These are phyloP conservation scores for Stromatinia cepivora DNA, from an alignment of 2,329 filamentous ascomycete genomes.

Conservation along the genomic window DNA sequence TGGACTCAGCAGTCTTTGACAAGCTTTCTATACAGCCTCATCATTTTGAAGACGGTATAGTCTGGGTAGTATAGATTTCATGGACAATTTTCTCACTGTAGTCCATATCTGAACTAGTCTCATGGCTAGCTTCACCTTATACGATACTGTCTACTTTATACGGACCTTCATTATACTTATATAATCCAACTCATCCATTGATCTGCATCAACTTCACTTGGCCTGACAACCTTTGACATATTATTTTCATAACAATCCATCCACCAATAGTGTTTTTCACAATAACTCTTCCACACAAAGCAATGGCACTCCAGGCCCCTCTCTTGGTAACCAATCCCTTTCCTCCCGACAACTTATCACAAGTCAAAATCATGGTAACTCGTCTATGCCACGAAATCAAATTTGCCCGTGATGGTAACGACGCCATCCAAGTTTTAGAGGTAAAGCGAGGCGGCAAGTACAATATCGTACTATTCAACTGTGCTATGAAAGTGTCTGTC, in stretches of 20 bases:
- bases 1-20: background rate
- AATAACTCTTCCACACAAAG: background rate
- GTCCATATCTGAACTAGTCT: background rate
- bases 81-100: no score
- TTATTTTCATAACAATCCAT: background rate
- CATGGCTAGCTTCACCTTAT: background rate
- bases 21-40: background rate
- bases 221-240: background rate
- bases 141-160: background rate
- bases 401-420: background rate
- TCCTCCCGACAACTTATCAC: background rate
- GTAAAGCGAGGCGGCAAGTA: background rate
- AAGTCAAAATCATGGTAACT: background rate
- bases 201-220: background rate
- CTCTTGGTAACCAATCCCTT: background rate
- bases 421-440: background rate
- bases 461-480: background rate
- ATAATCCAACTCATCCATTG: background rate
- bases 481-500: background rate
- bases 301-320: background rate
- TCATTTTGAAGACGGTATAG: background rate
- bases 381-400: background rate
- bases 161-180: no score
- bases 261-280: background rate
- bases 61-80: background rate